Evolutionary conservation across 164 flowering plant genomes (phyloP), one percentile per base, ranked within the genome.

Genomic region (Nymphaea colorata): DNA sequence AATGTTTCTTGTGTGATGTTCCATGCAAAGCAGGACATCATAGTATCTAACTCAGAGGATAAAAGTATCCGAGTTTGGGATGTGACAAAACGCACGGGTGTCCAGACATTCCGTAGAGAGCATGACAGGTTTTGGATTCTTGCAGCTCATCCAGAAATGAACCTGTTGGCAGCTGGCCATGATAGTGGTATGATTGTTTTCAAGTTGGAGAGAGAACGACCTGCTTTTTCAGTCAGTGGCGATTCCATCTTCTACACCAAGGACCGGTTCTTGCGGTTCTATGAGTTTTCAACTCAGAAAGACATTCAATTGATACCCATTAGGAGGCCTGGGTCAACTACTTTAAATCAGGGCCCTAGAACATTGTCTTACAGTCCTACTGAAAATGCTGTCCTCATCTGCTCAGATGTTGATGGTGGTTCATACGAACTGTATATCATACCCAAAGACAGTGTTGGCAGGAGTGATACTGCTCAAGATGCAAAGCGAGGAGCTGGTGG

Each of bases 1-100:
- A 92, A 92, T 77, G 96, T 92, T 45, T 92, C 98, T 8, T 90
- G 91, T 70, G 96, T 90, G 41, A 74, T 93, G 87, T 93, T 93
- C 80, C 96, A 85, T 69, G 82, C 91, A 44, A 83, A 74, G 68
- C 89, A 87, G 73, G 91, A 87, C 71, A 83, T 87, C 61, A 85
- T 87, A 59, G 88, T 86, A 16, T 86, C 91, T 62, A 86, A 86
- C 75, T 86, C 91, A 43, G 91, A 92, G 78, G 98, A 93, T 72
- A 93, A 88, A 80, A 93, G 98, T 67, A 93, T 93, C 44, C 89
- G 96, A 45, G 84, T 87, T 5, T 87, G 91, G 91, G 91, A 87
- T 80, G 87, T 75, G 6, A 87, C 91, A 47, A 93, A 90, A 75
- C 71, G 98, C 42, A 88, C 96, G 47, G 96, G 93, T 65, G 61